Conservation (phyloP, 371 early-diverging fungal genomes). For the Lichtheimia corymbifera region DNA sequence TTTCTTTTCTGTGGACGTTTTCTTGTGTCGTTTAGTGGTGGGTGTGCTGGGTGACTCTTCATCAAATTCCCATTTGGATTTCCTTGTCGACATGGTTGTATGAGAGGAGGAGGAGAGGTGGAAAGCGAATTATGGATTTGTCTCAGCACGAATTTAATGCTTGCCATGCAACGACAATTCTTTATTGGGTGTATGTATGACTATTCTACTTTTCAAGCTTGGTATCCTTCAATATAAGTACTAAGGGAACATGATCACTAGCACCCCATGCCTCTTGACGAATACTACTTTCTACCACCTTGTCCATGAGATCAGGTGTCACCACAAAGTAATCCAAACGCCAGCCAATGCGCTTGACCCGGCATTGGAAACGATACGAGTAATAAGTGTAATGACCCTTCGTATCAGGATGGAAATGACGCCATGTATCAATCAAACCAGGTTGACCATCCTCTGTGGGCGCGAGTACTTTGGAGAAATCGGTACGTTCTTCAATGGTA, state of each 20-base stretch:
- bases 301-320: constrained; percentile 59
- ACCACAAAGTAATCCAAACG: constrained; percentile 87
- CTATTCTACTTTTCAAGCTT: neutral
- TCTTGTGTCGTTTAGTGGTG: too few species aligned
- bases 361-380: constrained; percentile 74
- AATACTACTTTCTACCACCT: constrained; percentile 68
- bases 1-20: too few species aligned
- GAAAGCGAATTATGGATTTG: too few species aligned
- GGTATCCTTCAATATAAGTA: constrained; percentile 17
- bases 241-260: constrained; percentile 73
- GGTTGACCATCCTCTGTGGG: constrained; percentile 37
- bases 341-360: constrained; percentile 85
- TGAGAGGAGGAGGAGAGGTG: too few species aligned
- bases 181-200: too few species aligned
- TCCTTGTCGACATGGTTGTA: too few species aligned
- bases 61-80: too few species aligned
- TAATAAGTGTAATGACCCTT: constrained; percentile 80
- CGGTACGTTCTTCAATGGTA: constrained; percentile 80
- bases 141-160: too few species aligned
- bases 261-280: constrained; percentile 86
- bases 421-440: constrained; percentile 76
- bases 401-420: constrained; percentile 72
- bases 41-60: too few species aligned
- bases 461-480: constrained; percentile 66
- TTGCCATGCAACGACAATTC: too few species aligned